Base-by-base conservation (phyloP, 768 basidiomycete genomes). In the Russula sp. region DNA sequence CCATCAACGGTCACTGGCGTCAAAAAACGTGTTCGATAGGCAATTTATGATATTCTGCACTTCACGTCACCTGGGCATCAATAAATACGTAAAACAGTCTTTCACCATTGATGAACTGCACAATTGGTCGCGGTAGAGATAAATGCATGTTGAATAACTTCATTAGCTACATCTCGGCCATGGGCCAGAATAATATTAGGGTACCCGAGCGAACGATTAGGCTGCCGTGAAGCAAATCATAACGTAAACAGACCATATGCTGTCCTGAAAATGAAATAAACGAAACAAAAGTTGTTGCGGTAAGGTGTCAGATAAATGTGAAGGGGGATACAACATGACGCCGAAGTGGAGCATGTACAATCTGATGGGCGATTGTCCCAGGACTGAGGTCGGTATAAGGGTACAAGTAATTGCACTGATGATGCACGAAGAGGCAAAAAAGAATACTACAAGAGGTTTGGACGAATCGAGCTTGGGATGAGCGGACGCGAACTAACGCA, bases 381-480 rank as follows among this genome's bases (percentile, higher is more conserved):
- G 16, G 50, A 22, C 18, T 53, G 50, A 34, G 20, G 45, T 52
- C 10, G 50, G 35, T 55, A 45, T 43, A 36, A 36, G 34, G 48
- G 53, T 65, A 65, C 64, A 65, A 50, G 35, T 10, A 22, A 34
- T 58, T 54, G 58, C 22, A 51, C 9, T 38, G 25, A 42, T 47
- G 51, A 47, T 43, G 52, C 52, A 22, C 18, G 51, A 41, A 36
- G 20, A n/a, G 32, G 7, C 7, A 9, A 59, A 49, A 49, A 49
- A 25, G 36, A 14, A 32, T 53, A 63, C 56, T 53, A 63, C 56
- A 63, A 58, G 47, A 36, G n/a, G 35, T 45, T 39, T 29, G 25
- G 20, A 34, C 43, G 7, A 43, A 62, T 25, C 60, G 51, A 62
- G 51, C 43, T n/a, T 47, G 42, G 16, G n/a, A 36, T 10, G 38